Conservation (phyloP, 495 filamentous ascomycete species). For the Thozetella sp. region DNA sequence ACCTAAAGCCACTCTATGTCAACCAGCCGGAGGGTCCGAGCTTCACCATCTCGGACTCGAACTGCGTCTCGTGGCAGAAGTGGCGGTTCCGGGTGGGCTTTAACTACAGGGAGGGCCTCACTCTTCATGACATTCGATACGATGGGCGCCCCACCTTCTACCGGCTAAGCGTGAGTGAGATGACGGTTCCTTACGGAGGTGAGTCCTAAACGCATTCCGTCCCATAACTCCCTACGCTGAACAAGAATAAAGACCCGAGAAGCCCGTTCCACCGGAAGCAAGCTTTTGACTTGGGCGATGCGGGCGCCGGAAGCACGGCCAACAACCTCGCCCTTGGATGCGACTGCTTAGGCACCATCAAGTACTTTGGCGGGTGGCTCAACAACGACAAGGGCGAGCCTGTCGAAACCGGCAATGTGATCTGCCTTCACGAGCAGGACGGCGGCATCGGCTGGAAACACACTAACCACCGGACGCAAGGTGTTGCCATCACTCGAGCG, state of each 20-base stretch:
- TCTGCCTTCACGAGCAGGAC: conserved; percentile 80
- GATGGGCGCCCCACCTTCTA: conserved; percentile 65
- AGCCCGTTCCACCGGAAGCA: conserved; percentile 72
- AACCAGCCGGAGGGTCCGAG: conserved; percentile 75
- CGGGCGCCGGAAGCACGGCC: conserved; percentile 67
- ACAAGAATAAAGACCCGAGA: too few relatives aligned
- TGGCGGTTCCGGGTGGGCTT: conserved; percentile 70
- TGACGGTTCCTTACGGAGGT: too few relatives aligned
- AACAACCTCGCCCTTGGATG: conserved; percentile 70
- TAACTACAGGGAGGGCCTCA: conserved; percentile 67
- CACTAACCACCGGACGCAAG: conserved; percentile 75
- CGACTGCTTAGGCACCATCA: conserved; percentile 71
- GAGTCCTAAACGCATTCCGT: too few relatives aligned
- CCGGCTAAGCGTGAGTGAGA: conserved; percentile 67
- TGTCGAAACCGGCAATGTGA: conserved; percentile 61
- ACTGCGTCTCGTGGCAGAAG: conserved; percentile 60
- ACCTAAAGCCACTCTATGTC: conserved; percentile 75
- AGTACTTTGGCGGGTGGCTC: conserved; percentile 66
- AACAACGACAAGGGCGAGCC: conserved; percentile 56
- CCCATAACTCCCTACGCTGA: conserved; percentile 76
- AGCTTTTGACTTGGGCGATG: conserved; percentile 76
- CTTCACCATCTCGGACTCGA: conserved; percentile 46
- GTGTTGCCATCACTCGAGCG: conserved; percentile 65
- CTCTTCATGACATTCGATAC: conserved; percentile 67
- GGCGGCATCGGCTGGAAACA: conserved; percentile 80